Percentiles rank a stretch among this genome's conserved stretches.
phyloP scores from a whole-genome alignment of 305 asterid genomes.

The Fraxinus floribunda region DNA sequence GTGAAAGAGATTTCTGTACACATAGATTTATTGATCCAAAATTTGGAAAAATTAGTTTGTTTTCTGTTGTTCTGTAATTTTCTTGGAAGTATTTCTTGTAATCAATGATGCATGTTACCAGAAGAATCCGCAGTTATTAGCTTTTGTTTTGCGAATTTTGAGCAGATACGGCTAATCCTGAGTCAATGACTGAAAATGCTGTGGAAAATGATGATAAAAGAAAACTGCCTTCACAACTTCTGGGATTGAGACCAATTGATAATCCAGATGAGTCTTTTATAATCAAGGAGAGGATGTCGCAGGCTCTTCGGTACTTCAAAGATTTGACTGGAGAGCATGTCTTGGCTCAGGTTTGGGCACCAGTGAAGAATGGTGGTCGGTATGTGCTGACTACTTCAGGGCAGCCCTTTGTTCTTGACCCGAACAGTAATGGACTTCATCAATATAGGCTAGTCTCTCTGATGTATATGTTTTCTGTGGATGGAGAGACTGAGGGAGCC shows the following conservation, averaged over 20 bases:
- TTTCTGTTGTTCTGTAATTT: background rate
- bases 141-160: constrained; percentile 10
- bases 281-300: constrained; percentile 84
- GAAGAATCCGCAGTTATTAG: background rate
- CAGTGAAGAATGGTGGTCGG: constrained; percentile 67
- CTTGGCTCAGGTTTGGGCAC: constrained; percentile 93
- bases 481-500: constrained; percentile 60
- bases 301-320: constrained; percentile 86
- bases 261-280: constrained; percentile 59
- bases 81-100: background rate
- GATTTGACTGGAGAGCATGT: constrained; percentile 73
- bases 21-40: no score
- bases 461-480: constrained; percentile 67
- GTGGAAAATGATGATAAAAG: constrained; percentile 46
- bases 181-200: constrained; percentile 39
- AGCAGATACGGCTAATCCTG: constrained; percentile 48
- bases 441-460: constrained; percentile 76
- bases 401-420: constrained; percentile 86
- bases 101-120: background rate
- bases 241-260: constrained; percentile 49
- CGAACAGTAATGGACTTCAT: constrained; percentile 73
- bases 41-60: background rate
- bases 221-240: constrained; percentile 48
- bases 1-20: no score
- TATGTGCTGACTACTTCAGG: constrained; percentile 83